A percentile compares a stretch with the other conserved stretches of the same genome.
phyloP scores from a whole-genome alignment of 73 alveolate species.

The Tetrahymena elliotti region DNA sequence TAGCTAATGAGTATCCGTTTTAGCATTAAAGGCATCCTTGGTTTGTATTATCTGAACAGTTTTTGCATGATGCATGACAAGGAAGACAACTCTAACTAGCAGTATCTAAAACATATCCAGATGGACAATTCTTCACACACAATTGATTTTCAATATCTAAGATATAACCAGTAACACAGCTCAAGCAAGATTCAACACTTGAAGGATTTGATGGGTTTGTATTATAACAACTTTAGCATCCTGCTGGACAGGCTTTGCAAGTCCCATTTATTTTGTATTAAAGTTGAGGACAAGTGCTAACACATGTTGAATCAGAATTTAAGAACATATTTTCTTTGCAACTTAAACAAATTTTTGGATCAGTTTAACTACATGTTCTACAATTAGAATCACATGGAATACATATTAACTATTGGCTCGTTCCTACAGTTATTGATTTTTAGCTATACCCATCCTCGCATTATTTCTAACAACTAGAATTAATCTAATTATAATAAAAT shows the following conservation, averaged over 20 bases:
- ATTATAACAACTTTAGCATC: not conserved
- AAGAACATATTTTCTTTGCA: not conserved
- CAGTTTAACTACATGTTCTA: not conserved
- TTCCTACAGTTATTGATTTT: not conserved
- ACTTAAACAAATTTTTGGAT: not conserved
- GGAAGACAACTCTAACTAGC: not conserved
- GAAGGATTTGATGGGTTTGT: not conserved
- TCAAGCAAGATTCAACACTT: not conserved
- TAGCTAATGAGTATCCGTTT: not conserved
- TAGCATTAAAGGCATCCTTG: not conserved
- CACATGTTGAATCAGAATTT: not conserved
- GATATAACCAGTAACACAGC: not conserved
- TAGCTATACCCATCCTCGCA: not conserved
- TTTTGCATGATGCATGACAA: not conserved
- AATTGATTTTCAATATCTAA: not conserved
- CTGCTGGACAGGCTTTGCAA: not conserved
- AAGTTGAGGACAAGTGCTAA: not conserved
- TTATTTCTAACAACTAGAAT: not conserved
- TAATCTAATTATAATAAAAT: not conserved
- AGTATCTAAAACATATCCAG: not conserved
- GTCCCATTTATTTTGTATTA: not conserved
- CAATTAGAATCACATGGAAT: not conserved
- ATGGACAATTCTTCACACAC: not conserved
- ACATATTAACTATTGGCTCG: not conserved
- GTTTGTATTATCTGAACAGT: not conserved